phyloP scores from a whole-genome alignment of 768 basidiomycete species.

The Lanmaoa pseudosensibilis region DNA sequence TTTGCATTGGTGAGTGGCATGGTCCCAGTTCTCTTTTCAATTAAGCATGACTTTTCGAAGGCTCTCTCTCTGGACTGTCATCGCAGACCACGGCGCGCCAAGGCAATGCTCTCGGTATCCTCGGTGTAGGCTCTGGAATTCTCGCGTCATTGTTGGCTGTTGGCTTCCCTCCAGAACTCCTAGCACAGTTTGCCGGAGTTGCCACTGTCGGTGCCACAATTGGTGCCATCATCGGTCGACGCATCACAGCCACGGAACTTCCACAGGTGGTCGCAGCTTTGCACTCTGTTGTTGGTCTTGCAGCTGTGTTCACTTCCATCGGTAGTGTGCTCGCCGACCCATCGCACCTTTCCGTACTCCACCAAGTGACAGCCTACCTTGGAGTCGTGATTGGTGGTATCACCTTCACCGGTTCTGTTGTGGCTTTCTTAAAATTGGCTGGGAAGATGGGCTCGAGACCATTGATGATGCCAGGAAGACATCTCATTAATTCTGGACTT shows the following conservation, averaged over 20 bases:
- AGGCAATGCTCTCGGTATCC: constrained; percentile 86
- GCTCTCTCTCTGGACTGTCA: constrained; percentile 74
- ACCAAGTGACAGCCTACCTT: constrained; percentile 82
- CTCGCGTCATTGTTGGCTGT: constrained; percentile 80
- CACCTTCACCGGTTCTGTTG: constrained; percentile 87
- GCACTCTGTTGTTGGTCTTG: constrained; percentile 88
- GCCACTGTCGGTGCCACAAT: constrained; percentile 70
- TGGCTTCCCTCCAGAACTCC: constrained; percentile 72
- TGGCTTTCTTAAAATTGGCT: constrained; percentile 86
- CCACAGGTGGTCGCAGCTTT: constrained; percentile 82
- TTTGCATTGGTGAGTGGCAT: constrained; percentile 66
- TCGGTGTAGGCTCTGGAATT: constrained; percentile 82
- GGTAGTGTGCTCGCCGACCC: constrained; percentile 75
- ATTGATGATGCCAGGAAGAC: constrained; percentile 70
- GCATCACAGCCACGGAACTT: constrained; percentile 84
- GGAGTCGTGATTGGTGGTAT: constrained; percentile 86
- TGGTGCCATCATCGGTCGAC: constrained; percentile 73
- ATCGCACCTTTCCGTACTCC: constrained; percentile 67
- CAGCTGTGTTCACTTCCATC: constrained; percentile 84
- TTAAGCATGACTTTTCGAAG: constrained; percentile 35
- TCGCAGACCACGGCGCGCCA: constrained; percentile 82
- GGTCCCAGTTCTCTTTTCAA: neutral
- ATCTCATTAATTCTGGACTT: constrained; percentile 71
- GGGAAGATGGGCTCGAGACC: constrained; percentile 79
- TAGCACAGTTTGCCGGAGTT: constrained; percentile 77